A percentile compares a stretch with the other conserved stretches of the same genome.
Conservation (phyloP, 1,284 basidiomycete genomes). For the Apiotrichum gracile region DNA sequence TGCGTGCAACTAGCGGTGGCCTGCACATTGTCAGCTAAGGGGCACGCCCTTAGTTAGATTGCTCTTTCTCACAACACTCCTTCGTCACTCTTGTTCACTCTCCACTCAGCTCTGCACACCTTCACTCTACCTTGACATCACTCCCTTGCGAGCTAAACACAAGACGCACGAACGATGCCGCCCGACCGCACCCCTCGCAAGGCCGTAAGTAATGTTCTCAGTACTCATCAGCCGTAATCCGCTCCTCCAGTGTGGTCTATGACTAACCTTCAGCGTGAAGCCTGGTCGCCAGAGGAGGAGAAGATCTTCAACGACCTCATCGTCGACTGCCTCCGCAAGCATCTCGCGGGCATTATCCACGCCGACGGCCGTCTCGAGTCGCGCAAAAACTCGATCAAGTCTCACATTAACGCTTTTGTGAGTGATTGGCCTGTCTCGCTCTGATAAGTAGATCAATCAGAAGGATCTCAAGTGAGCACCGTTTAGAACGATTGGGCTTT, state of each 20-base stretch:
- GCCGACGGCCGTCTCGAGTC: constrained; percentile 23
- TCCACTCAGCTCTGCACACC: background rate
- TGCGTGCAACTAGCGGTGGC: no score
- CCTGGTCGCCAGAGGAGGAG: constrained; percentile 28
- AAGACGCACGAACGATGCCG: background rate
- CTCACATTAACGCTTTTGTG: constrained; percentile 26
- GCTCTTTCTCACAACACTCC: no score
- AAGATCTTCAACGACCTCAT: constrained; percentile 18
- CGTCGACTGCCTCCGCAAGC: constrained; percentile 6
- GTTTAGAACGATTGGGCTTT: no score
- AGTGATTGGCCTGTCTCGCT: constrained; percentile 2
- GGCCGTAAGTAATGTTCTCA: background rate
- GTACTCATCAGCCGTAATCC: background rate
- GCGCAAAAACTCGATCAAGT: constrained; percentile 17
- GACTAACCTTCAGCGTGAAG: background rate
- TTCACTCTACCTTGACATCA: background rate
- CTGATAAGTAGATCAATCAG: constrained; percentile 5
- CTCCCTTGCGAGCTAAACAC: no score
- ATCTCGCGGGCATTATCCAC: constrained; percentile 16
- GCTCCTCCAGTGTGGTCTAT: background rate
- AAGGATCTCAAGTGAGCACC: background rate
- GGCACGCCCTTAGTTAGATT: no score
- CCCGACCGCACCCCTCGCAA: background rate
- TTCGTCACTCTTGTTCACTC: no score
- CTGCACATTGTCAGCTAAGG: no score